phyloP scores from a whole-genome alignment of 345 rosid species.

The Theobroma cacao region DNA sequence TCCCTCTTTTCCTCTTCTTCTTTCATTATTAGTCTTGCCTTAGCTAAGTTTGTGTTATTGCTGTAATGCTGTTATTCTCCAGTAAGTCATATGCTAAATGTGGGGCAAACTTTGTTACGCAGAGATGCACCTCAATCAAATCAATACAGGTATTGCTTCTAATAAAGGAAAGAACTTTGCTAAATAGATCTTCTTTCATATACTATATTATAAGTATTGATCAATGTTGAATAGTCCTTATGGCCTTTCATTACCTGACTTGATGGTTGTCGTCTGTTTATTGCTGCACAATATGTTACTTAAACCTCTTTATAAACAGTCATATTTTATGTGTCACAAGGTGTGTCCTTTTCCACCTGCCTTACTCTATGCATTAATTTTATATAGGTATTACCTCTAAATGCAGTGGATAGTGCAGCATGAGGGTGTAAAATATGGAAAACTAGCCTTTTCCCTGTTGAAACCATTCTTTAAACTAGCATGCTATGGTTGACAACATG shows the following conservation, averaged over 20 bases:
- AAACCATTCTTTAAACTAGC: no score
- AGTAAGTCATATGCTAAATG: conserved; percentile 78
- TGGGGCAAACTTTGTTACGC: conserved; percentile 61
- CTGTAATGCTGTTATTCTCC: conserved; percentile 17
- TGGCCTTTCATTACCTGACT: neutral
- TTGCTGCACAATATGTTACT: neutral
- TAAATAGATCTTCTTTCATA: neutral
- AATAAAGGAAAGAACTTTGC: neutral
- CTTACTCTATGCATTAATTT: neutral
- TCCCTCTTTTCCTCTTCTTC: neutral
- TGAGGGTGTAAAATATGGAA: no score
- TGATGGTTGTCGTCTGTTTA: neutral
- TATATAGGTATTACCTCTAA: neutral
- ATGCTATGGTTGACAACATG: no score
- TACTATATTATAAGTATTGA: neutral
- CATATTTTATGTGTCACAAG: neutral
- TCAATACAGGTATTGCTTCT: conserved; percentile 45
- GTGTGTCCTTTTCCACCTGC: neutral
- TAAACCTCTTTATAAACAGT: neutral
- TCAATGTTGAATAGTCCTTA: neutral
- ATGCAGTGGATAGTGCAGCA: no score
- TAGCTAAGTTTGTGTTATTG: neutral
- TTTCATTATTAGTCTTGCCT: neutral
- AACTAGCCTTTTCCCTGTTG: no score
- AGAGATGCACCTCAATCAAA: conserved; percentile 61